Percentiles rank a stretch among this genome's conserved stretches.
phyloP scores from a whole-genome alignment of 192 early-diverging fungal genomes.

The Gorgonomyces haynaldii region DNA sequence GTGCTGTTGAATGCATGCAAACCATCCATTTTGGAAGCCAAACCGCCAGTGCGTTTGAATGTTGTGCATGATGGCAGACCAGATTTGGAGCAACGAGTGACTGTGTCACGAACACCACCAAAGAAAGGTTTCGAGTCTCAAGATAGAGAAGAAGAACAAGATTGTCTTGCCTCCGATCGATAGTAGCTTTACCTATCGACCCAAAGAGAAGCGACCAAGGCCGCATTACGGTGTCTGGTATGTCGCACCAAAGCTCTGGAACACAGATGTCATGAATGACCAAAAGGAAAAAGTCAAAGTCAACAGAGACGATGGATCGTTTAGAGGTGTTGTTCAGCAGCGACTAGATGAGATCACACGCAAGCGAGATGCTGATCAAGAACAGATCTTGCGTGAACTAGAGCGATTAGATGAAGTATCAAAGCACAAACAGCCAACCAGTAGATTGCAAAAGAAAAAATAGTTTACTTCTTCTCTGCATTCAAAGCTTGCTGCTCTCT shows the following conservation, averaged over 20 bases:
- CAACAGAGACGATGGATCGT: not conserved
- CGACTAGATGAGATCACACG: conserved; percentile 24
- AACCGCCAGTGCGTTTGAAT: conserved; percentile 20
- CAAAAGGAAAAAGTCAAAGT: conserved; percentile 1
- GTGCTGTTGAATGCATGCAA: conserved; percentile 34
- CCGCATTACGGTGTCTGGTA: conserved; percentile 28
- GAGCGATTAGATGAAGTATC: too few species aligned
- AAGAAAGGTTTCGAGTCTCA: not conserved
- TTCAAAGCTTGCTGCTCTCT: not conserved
- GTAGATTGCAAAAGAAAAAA: too few species aligned
- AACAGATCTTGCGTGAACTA: not conserved
- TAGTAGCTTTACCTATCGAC: too few species aligned
- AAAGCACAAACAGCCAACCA: too few species aligned
- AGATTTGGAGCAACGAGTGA: too few species aligned
- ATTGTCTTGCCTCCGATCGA: not conserved
- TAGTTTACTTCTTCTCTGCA: too few species aligned
- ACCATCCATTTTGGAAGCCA: conserved; percentile 28
- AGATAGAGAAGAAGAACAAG: conserved; percentile 2
- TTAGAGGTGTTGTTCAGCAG: conserved; percentile 28
- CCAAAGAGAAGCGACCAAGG: too few species aligned
- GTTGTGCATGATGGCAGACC: conserved; percentile 29
- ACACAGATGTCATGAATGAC: conserved; percentile 12
- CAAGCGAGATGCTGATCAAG: not conserved
- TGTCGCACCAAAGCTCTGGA: conserved; percentile 22
- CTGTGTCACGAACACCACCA: too few species aligned